A percentile compares a stretch with the other conserved stretches of the same genome.
These are phyloP conservation scores for Prunus davidiana DNA, from an alignment of 306 rosid species.

Conservation along the genomic window DNA sequence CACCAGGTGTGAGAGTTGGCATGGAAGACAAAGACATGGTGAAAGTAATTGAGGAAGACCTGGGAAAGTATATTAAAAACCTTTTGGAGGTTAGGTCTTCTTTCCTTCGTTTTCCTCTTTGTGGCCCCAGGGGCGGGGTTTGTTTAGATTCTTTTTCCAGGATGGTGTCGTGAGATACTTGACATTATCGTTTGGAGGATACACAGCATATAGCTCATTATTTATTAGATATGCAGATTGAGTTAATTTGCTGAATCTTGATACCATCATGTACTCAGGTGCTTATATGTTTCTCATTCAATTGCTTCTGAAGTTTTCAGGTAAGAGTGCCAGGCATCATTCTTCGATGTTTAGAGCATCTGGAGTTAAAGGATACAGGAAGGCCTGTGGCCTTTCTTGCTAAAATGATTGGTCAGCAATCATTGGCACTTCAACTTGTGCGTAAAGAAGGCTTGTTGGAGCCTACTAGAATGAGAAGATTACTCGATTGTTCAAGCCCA, in stretches of 20 bases:
- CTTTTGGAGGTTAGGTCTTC: conserved; percentile 67
- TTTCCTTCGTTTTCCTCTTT: not conserved
- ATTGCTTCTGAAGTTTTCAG: conserved; percentile 50
- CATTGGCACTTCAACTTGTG: conserved; percentile 80
- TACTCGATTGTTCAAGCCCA: conserved; percentile 60
- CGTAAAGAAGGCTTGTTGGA: conserved; percentile 69
- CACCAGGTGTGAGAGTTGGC: conserved; percentile 78
- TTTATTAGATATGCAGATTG: not conserved
- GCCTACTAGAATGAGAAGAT: conserved; percentile 67
- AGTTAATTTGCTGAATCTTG: conserved; percentile 5
- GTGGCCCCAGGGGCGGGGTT: not conserved
- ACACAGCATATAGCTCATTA: not conserved
- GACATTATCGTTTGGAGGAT: no score
- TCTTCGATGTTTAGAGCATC: conserved; percentile 68
- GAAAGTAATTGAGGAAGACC: conserved; percentile 82
- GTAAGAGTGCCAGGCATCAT: conserved; percentile 72
- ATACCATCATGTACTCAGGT: no score
- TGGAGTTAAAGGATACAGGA: conserved; percentile 66
- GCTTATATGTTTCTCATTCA: conserved; percentile 19
- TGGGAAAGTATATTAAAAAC: conserved; percentile 75
- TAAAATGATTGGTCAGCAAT: conserved; percentile 75
- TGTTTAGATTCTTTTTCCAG: conserved; percentile 2
- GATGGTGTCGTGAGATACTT: not conserved
- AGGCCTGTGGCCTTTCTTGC: conserved; percentile 94
- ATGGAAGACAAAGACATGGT: conserved; percentile 73